phyloP scores from a whole-genome alignment of 306 rosid species.

The Adenanthera pavonina region DNA sequence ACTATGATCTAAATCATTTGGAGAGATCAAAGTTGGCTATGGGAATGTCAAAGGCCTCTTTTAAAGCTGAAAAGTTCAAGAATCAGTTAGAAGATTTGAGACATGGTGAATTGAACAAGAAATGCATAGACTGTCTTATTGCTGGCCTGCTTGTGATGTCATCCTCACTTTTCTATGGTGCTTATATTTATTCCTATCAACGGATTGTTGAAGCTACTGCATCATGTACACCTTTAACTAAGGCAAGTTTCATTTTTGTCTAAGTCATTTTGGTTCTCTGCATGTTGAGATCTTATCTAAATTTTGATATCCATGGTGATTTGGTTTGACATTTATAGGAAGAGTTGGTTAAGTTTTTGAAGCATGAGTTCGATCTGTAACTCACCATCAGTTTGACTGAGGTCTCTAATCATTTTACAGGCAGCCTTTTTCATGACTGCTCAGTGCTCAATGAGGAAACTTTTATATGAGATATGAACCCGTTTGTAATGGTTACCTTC shows the following conservation, averaged over 20 bases:
- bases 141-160: slow-evolving; percentile 81
- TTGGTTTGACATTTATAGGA: slow-evolving; percentile 19
- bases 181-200: slow-evolving; percentile 66
- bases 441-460: neutral
- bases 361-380: slow-evolving; percentile 2
- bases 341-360: neutral
- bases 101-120: slow-evolving; percentile 69
- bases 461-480: slow-evolving; percentile 13
- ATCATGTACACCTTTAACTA: slow-evolving; percentile 63
- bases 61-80: slow-evolving; percentile 76
- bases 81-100: slow-evolving; percentile 70
- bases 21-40: slow-evolving; percentile 67
- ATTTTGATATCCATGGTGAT: neutral
- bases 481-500: slow-evolving; percentile 7
- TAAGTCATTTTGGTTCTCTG: slow-evolving; percentile 4
- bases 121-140: slow-evolving; percentile 82
- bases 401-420: slow-evolving; percentile 1
- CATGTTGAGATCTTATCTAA: neutral
- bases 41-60: slow-evolving; percentile 77
- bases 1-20: slow-evolving; percentile 58
- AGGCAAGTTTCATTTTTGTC: slow-evolving; percentile 56
- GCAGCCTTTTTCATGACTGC: neutral
- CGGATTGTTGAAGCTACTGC: slow-evolving; percentile 74
- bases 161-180: slow-evolving; percentile 62
- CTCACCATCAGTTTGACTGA: neutral